phyloP scores from a whole-genome alignment of 2,329 filamentous ascomycete species.

The Teratosphaeria viscida region DNA sequence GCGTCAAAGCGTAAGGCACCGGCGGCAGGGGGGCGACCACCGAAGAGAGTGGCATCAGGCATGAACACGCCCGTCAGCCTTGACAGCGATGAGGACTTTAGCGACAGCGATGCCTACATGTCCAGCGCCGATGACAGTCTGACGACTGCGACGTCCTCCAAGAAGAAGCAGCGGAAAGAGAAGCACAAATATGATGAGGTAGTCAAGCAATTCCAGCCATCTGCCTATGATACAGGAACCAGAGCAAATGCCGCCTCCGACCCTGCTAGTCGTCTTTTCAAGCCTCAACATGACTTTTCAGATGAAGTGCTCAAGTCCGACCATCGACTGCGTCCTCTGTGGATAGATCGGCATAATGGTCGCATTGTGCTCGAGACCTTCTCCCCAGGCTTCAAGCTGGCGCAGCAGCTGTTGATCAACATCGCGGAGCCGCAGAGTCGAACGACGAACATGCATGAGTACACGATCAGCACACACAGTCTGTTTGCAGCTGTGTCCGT shows the following conservation, averaged over 20 bases:
- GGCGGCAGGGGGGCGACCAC: slow-evolving; percentile 23
- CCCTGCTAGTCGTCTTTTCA: slow-evolving; percentile 46
- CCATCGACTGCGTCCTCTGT: slow-evolving; percentile 79
- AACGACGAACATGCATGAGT: slow-evolving; percentile 87
- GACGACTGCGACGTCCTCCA: slow-evolving; percentile 1
- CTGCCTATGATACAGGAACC: slow-evolving; percentile 37
- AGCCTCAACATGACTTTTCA: slow-evolving; percentile 64
- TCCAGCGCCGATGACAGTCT: slow-evolving; percentile 10
- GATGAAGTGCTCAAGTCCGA: slow-evolving; percentile 75
- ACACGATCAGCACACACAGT: slow-evolving; percentile 81
- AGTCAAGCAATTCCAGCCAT: slow-evolving; percentile 44
- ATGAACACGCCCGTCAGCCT: slow-evolving; percentile 35
- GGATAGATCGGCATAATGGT: slow-evolving; percentile 81
- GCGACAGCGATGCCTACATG: slow-evolving; percentile 27
- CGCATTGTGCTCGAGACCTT: slow-evolving; percentile 92
- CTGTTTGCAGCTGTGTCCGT: slow-evolving; percentile 93
- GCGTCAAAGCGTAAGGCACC: slow-evolving; percentile 30
- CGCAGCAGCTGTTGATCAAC: slow-evolving; percentile 89
- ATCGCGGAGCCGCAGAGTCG: slow-evolving; percentile 88
- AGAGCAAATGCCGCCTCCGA: slow-evolving; percentile 33
- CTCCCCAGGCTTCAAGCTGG: slow-evolving; percentile 73
- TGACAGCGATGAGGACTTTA: slow-evolving; percentile 50
- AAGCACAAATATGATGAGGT: slow-evolving; percentile 31
- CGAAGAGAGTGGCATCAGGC: slow-evolving; percentile 31
- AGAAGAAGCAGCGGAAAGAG: neutral